Base-by-base conservation (phyloP, 108 stramenopile genomes). In the Skeletonema grethae region DNA sequence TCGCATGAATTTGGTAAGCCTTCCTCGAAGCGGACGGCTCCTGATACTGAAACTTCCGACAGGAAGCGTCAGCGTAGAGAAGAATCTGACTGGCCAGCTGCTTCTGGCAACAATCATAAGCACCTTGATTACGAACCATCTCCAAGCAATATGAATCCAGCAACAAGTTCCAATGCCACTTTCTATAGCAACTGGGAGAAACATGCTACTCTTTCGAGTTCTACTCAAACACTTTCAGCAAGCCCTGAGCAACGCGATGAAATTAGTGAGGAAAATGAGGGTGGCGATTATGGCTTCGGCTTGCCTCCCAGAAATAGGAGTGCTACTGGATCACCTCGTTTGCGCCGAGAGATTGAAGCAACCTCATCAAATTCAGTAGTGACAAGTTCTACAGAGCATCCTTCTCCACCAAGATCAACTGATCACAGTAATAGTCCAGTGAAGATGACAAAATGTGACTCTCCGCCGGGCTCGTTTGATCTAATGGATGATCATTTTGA, bases 401-500 rank as follows among this genome's bases (percentile, higher is more conserved):
- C 69, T 16, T 61, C 75, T 25, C 38, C 67, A 6, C 28, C 65
- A 11, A 59, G 50, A 22, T 2, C 5, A 53, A n/a, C 50, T 20
- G 7, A 2, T 22, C 50, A 24, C 9, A 22, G 8, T 53, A 22
- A 53, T 22, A 53, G 4, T 20, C 46, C 50, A 5, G 7, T 9
- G 50, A 53, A 53, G 50, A 24, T 22, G 25, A 56, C 61, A 36
- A 65, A 65, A 9, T 59, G 56, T 25, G 62, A 53, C 15, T 34
- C 62, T n/a, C 63, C 71, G 13, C 29, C 56, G n/a, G 63, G 70
- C 38, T 78, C 70, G 22, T 78, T 78, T 67, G 77, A 78, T 56
- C 66, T 78, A 55, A 70, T 78, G 77, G 63, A 65, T 34, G 70
- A 71, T 20, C 15, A 71, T 34, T 67, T 70, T 50, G 77, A 78